A percentile compares a stretch with the other conserved stretches of the same genome.
Conservation (phyloP, 2,329 filamentous ascomycete species). For the Hypoxylon sp. region DNA sequence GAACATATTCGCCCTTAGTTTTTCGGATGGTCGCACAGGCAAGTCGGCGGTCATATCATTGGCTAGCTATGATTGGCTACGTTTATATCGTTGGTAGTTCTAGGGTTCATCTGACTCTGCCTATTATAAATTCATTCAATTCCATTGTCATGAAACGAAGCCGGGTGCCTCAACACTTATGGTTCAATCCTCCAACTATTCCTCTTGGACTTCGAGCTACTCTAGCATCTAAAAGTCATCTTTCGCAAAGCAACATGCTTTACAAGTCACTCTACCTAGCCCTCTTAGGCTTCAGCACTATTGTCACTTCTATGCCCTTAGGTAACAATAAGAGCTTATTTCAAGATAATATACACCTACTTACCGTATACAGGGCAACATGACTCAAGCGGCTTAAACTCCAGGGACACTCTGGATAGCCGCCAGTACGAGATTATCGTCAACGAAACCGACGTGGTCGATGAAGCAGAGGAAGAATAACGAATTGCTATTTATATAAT, state of each 20-base stretch:
- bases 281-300: conserved; percentile 17
- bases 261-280: conserved; percentile 18
- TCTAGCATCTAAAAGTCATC: background rate
- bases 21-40: background rate
- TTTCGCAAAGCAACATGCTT: conserved; percentile 16
- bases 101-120: background rate
- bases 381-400: background rate
- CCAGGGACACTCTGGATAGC: conserved; percentile 5
- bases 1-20: background rate
- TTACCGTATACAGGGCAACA: background rate
- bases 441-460: conserved; percentile 11
- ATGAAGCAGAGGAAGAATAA: conserved; percentile 10
- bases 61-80: background rate
- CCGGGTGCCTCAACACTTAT: background rate
- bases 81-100: background rate
- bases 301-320: conserved; percentile 19
- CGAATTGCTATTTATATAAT: background rate
- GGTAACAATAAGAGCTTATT: conserved; percentile 6
- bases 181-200: background rate
- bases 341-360: background rate
- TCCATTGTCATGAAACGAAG: background rate
- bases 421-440: conserved; percentile 14
- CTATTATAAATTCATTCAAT: background rate
- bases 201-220: background rate
- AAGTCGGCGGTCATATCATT: background rate